Conservation (phyloP, 208 protist species). For the Herpetomonas tarakana region DNA sequence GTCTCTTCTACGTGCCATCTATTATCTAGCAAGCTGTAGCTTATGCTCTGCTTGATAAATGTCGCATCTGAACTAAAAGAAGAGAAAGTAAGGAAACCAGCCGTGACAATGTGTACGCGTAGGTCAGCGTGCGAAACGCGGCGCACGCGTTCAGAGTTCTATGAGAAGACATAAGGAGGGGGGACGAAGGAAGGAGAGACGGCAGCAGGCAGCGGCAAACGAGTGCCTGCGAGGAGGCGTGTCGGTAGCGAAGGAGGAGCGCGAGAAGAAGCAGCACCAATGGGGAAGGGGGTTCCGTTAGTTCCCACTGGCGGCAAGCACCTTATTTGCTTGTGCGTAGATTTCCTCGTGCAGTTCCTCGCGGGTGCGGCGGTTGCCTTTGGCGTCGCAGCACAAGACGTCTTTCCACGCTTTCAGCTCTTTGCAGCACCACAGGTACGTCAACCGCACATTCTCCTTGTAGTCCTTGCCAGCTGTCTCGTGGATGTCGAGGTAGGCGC, state of each 20-base stretch:
- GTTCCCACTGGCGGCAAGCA: background rate
- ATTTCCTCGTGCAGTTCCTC: constrained; percentile 50
- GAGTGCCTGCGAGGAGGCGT: no score
- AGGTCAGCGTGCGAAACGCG: no score
- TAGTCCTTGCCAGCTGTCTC: constrained; percentile 74
- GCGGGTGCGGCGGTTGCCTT: constrained; percentile 32
- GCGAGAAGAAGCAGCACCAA: background rate
- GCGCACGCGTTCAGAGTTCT: no score
- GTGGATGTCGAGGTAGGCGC: constrained; percentile 85
- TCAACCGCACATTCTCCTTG: constrained; percentile 75
- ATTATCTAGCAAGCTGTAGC: no score
- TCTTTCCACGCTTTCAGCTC: constrained; percentile 50
- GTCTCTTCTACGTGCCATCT: no score
- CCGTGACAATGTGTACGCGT: no score
- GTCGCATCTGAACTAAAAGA: no score
- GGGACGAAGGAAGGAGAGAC: constrained; percentile 1
- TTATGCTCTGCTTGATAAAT: no score
- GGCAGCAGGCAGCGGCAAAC: no score
- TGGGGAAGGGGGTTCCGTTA: background rate
- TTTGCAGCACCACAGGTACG: constrained; percentile 84
- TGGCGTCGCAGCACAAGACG: constrained; percentile 43
- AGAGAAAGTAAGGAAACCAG: no score
- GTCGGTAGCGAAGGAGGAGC: background rate
- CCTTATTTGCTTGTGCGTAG: constrained; percentile 5
- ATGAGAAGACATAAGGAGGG: background rate